Evolutionary conservation across 495 filamentous ascomycete genomes (phyloP).

Genomic region (Penicillium egyptiacum): DNA sequence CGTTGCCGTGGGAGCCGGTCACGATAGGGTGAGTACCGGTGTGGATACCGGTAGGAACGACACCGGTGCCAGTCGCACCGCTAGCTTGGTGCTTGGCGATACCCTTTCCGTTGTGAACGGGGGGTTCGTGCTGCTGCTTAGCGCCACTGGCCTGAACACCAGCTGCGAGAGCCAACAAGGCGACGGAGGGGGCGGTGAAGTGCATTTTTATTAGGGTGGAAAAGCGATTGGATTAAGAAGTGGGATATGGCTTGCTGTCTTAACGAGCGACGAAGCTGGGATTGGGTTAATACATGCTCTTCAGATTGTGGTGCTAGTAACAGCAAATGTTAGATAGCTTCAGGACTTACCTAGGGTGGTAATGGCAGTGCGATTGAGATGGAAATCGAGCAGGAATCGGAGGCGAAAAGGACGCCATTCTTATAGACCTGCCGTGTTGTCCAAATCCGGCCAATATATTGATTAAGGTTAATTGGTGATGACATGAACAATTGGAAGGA

Average conservation of each 20-base stretch:
- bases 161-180: slow-evolving; percentile 30
- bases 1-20: slow-evolving; percentile 15
- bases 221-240: slow-evolving; percentile 27
- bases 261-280: slow-evolving; percentile 27
- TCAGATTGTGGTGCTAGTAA: background rate
- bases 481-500: slow-evolving; percentile 14
- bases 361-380: slow-evolving; percentile 15
- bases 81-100: background rate
- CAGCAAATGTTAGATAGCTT: background rate
- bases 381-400: background rate
- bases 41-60: slow-evolving; percentile 11
- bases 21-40: slow-evolving; percentile 21
- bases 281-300: background rate
- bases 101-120: slow-evolving; percentile 13
- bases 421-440: slow-evolving; percentile 25
- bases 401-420: slow-evolving; percentile 15
- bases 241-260: slow-evolving; percentile 18
- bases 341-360: slow-evolving; percentile 14
- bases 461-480: slow-evolving; percentile 19
- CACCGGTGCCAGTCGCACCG: slow-evolving; percentile 6
- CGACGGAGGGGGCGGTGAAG: slow-evolving; percentile 25
- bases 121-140: slow-evolving; percentile 20
- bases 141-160: slow-evolving; percentile 21
- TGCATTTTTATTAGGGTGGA: slow-evolving; percentile 24
- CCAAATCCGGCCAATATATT: slow-evolving; percentile 26